Evolutionary conservation across 1,284 basidiomycete species (phyloP), one percentile per base, ranked within the genome.

Genomic region (Volvariella surrecta): DNA sequence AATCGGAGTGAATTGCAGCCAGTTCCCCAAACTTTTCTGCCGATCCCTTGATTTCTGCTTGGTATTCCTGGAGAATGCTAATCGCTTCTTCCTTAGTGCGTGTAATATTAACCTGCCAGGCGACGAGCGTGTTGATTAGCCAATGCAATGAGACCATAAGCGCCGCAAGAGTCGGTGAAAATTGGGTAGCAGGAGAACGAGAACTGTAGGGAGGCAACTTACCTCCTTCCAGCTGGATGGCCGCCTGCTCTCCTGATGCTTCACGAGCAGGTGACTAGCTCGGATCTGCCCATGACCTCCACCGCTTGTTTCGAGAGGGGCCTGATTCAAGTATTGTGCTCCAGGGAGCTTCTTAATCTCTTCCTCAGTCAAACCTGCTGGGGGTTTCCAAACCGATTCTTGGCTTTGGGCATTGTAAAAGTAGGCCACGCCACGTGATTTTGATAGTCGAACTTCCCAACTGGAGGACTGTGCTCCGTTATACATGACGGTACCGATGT

Each of bases 151-250:
- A 16, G 17, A 11, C 43, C 21, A 13, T 10, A 30, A 21, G 22
- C 9, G 32, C 18, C 13, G 40, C n/a, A 3, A 48, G 32, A 11
- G 11, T 28, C 6, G 6, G 24, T 28, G 24, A 11, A 11, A 6
- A 6, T 28, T 6, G 24, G 24, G 24, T 6, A 11, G 24, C 6
- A 28, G 11, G 30, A 18, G 10, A 17, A 32, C 16, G 7, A 6
- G 11, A 28, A 30, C 19, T 2, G 40, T 28, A 44, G n/a, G 21
- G 28, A n/a, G 24, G 18, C 13, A 28, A 67, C 85, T 52, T 52
- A 90, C 91, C 71, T 92, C 83, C 61, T 90, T 90, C 92, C 93
- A 96, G 58, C 86, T 90, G 43, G 85, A 79, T 3, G 96, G 90
- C 42, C 93, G 70, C 46, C 96, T 72, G 59, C 89, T 94, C 10